A percentile compares a stretch with the other conserved stretches of the same genome.
Conservation (phyloP, 1,284 basidiomycete genomes). For the Serendipita sp. region DNA sequence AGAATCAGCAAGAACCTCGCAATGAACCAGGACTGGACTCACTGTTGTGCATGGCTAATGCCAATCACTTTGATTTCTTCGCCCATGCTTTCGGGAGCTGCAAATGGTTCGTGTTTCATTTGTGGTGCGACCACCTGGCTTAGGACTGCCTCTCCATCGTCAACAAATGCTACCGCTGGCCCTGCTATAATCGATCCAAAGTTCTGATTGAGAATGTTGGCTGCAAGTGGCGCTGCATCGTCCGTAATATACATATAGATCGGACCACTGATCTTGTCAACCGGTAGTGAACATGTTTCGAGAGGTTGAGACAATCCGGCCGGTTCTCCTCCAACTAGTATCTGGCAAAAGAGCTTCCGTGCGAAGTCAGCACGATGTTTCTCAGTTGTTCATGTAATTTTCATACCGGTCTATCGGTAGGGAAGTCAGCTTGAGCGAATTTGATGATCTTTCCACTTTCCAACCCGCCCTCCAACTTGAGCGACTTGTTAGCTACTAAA, state of each 20-base stretch:
- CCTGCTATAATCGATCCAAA: constrained; percentile 50
- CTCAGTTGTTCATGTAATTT: neutral
- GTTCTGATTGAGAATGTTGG: constrained; percentile 43
- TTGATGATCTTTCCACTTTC: neutral
- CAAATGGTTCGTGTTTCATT: too few relatives aligned
- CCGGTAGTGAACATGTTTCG: constrained; percentile 44
- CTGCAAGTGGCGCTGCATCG: constrained; percentile 39
- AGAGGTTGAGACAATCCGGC: constrained; percentile 45
- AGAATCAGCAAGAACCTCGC: too few relatives aligned
- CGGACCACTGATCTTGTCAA: constrained; percentile 44
- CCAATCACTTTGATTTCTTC: too few relatives aligned
- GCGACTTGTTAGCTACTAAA: neutral
- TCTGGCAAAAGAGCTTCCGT: constrained; percentile 47
- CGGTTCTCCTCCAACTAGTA: constrained; percentile 52
- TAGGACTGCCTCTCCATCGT: constrained; percentile 22
- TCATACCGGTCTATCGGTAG: neutral
- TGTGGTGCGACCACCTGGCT: neutral
- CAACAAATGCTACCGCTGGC: constrained; percentile 52
- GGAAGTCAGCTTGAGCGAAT: neutral
- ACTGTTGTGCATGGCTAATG: too few relatives aligned
- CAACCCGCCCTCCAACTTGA: neutral
- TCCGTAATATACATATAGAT: constrained; percentile 60
- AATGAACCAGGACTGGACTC: too few relatives aligned
- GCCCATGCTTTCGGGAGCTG: too few relatives aligned
- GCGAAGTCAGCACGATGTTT: neutral